Base-by-base conservation (phyloP, 106 monocot species). In the Chionographis japonica region DNA sequence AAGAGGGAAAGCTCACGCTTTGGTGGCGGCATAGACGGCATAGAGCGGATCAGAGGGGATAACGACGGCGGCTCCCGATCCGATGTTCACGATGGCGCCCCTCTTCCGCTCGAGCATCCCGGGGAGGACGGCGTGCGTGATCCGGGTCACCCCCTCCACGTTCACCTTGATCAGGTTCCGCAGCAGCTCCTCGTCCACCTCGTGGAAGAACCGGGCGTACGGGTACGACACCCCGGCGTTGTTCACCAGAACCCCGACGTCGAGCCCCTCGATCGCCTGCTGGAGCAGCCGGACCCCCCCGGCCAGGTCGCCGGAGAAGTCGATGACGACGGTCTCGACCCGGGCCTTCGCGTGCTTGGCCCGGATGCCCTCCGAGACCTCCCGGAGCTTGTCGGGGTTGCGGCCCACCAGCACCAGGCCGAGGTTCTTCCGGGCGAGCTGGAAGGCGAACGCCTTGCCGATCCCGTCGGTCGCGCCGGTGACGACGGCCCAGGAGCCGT, bases 391-490 rank as follows among this genome's bases (percentile, higher is more conserved):
- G 36, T 77, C 77, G 8, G 87, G 85, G 78, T 71, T 95, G n/a
- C 94, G 82, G 52, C 91, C 94, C 39, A 95, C 91, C 56, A 95
- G 90, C 37, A 91, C 81, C 60, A 95, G 54, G 81, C 75, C 69
- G 56, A 95, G 76, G 11, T 83, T 85, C 12, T 68, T 55, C 18
- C 77, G 76, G 18, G 88, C 94, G 69, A 95, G 69, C 68, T 79
- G 90, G 85, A 88, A 81, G 55, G 88, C 83, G 76, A 95, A 77
- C 59, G 81, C 70, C 56, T 54, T 78, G 63, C 90, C 90, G 78
- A 95, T 95, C 37, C 94, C 94, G 76, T 95, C 94, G 12, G 88
- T 91, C 50, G 88, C 69, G 41, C 90, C 94, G 57, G 94, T 95
- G 67, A 95, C 70, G 69, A 95, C 83, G 20, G 90, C 88, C 85